A percentile compares a stretch with the other conserved stretches of the same genome.
These are phyloP conservation scores for Viola pubescens DNA, from an alignment of 441 rosid species.

Conservation along the genomic window DNA sequence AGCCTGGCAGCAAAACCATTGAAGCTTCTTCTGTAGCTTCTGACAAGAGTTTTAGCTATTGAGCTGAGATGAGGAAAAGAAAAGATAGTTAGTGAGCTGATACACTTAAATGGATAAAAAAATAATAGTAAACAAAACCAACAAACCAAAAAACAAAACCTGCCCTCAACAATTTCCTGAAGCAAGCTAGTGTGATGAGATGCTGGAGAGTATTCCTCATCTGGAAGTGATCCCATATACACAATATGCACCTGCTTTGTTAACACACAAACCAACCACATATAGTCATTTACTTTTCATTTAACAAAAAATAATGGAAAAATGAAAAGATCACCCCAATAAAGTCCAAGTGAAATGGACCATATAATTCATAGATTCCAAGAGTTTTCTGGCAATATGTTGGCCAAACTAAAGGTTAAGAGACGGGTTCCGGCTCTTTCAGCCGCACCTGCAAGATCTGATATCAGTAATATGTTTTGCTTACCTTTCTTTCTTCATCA, in stretches of 20 bases:
- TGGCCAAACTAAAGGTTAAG: no score
- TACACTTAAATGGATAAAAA: background rate
- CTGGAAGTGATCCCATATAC: slow-evolving; percentile 56
- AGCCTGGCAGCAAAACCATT: slow-evolving; percentile 48
- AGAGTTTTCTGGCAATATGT: no score
- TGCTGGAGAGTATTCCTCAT: slow-evolving; percentile 24
- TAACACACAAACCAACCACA: background rate
- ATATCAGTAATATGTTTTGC: background rate
- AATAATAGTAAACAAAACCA: background rate
- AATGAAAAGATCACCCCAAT: background rate
- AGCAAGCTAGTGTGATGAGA: slow-evolving; percentile 37
- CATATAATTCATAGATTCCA: no score
- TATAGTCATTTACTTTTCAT: background rate
- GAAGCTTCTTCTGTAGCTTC: slow-evolving; percentile 50
- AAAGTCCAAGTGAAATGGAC: background rate
- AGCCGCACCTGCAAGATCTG: background rate
- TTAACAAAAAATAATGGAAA: background rate
- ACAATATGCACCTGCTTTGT: slow-evolving; percentile 39
- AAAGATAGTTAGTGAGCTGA: background rate
- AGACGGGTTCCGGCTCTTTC: no score
- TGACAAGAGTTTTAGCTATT: slow-evolving; percentile 21
- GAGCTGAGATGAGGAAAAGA: slow-evolving; percentile 14
- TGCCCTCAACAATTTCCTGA: slow-evolving; percentile 16
- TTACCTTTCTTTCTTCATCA: background rate
- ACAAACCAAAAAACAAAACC: background rate